Evolutionary conservation across 2,329 filamentous ascomycete genomes (phyloP).

Genomic region (Incumbomyces lentus): DNA sequence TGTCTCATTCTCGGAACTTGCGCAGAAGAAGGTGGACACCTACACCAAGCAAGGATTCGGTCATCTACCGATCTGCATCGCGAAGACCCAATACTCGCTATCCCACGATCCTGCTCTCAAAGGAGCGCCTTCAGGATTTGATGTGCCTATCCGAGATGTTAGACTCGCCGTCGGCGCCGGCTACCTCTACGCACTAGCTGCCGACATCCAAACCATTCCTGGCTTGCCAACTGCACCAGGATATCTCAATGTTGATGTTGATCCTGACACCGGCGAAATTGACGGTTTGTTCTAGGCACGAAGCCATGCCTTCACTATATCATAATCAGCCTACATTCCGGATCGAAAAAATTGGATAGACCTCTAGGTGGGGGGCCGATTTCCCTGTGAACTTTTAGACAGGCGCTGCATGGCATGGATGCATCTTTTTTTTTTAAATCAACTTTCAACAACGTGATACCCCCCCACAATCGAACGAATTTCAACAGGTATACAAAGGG

Average conservation of each 20-base stretch:
- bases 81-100: constrained; percentile 96
- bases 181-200: constrained; percentile 87
- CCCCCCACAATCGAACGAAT: constrained; percentile 1
- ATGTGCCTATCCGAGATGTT: constrained; percentile 87
- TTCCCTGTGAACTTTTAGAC: too few relatives aligned
- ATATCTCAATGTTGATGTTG: constrained; percentile 83
- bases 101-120: constrained; percentile 89
- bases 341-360: too few relatives aligned
- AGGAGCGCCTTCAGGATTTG: constrained; percentile 89
- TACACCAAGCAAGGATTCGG: constrained; percentile 88
- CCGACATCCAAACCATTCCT: constrained; percentile 96
- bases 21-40: constrained; percentile 90
- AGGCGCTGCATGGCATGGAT: too few relatives aligned
- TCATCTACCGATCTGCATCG: constrained; percentile 88
- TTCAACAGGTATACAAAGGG: background rate
- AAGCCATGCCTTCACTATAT: too few relatives aligned
- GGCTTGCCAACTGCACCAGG: constrained; percentile 90
- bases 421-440: too few relatives aligned
- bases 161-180: constrained; percentile 88
- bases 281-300: constrained; percentile 65
- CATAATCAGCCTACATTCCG: too few relatives aligned
- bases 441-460: constrained; percentile 8
- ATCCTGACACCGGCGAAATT: constrained; percentile 73
- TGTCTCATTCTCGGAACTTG: constrained; percentile 87
- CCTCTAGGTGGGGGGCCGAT: too few relatives aligned